Evolutionary conservation across 1,284 basidiomycete genomes (phyloP), one percentile per base, ranked within the genome.

Genomic region (Macrocystidia cucumis): DNA sequence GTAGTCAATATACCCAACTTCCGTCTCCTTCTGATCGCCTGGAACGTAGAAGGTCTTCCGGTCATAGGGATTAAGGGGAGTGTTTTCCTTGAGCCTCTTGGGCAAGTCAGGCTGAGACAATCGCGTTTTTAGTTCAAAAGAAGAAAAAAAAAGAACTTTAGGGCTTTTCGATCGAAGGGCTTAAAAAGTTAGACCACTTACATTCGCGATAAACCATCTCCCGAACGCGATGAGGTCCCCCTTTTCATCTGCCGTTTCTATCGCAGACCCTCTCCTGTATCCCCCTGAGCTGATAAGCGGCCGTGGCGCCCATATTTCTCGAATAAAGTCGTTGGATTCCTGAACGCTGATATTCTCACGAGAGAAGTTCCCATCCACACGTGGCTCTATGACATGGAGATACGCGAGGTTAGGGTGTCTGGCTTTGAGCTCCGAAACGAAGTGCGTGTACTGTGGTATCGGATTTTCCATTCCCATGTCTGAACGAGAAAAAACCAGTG

Each of bases 81-180:
- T 39, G 26, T 62, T 43, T 21, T 62, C 48, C 30, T 48, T 46
- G 26, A 69, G 39, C 8, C 76, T 62, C 9, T 51, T 43, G 0
- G 69, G 68, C 1, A 82, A 57, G 47, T 81, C 78, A 1, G 78
- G 78, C 63, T 69, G 27, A 49, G n/a, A n/a, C 5, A 41, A 27
- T 11, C 28, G 28, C 33, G 26, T 23, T 18, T 16, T 18, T 22
- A 18, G 23, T 2, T 13, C 21, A 16, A n/a, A 16, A 29, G n/a
- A 16, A n/a, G 19, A 12, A 35, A 14, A 28, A 26, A 4, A 17
- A 20, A 20, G 34, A 36, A 28, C n/a, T n/a, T n/a, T n/a, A n/a
- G n/a, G n/a, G n/a, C n/a, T n/a, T n/a, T n/a, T n/a, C n/a, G n/a
- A n/a, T n/a, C n/a, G n/a, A n/a, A n/a, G n/a, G n/a, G n/a, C n/a